phyloP scores from a whole-genome alignment of 257 asterid species.

The Solanum ahanhuiri region DNA sequence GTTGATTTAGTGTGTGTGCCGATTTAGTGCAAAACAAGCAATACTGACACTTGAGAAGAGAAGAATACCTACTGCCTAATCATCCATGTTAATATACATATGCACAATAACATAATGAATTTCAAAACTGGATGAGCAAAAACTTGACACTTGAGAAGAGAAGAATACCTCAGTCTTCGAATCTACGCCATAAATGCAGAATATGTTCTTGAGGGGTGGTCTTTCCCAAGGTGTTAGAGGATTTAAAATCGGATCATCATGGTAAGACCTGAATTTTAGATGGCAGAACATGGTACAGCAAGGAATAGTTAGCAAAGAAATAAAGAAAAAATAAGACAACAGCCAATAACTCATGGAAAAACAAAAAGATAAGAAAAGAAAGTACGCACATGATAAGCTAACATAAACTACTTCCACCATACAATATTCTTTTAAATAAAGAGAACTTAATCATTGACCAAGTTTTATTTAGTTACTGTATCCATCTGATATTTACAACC shows the following conservation, averaged over 20 bases:
- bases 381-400: background rate
- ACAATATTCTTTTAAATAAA: background rate
- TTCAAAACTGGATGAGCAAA: background rate
- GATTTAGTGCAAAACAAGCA: background rate
- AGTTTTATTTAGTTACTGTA: background rate
- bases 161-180: conserved; percentile 83
- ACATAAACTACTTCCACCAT: background rate
- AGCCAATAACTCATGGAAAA: background rate
- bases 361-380: background rate
- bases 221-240: conserved; percentile 99
- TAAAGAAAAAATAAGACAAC: background rate
- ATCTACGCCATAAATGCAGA: conserved; percentile 87
- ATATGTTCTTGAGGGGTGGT: conserved; percentile 96
- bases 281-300: background rate
- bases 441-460: background rate
- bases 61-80: background rate
- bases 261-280: conserved; percentile 61
- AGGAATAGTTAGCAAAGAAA: background rate
- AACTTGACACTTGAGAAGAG: background rate
- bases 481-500: background rate
- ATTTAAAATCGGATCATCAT: conserved; percentile 85
- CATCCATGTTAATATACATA: background rate
- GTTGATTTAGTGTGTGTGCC: background rate
- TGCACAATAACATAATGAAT: background rate
- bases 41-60: background rate